Evolutionary conservation across 345 rosid genomes (phyloP), one percentile per base, ranked within the genome.

Genomic region (Laguncularia racemosa): DNA sequence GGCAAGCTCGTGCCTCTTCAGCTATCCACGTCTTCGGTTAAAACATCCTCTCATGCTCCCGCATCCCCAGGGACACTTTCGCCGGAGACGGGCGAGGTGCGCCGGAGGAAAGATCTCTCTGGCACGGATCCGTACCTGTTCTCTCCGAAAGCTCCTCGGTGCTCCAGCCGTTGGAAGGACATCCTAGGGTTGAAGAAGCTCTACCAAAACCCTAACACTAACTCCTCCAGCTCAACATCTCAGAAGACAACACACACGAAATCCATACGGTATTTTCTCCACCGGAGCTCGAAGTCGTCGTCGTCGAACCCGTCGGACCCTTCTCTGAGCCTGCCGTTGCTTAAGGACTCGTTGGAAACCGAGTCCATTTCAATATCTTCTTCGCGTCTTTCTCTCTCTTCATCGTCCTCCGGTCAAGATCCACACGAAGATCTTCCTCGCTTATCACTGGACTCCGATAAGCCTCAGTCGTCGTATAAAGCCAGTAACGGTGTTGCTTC

Each of bases 151-250:
- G 95, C 96, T 3, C 96, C 95, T 1, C 55, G 92, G 59, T 88
- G 96, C 55, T 89, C 99, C 1, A 80, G 98, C 65, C 78, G 98
- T n/a, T 92, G 95, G 98, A 86, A 67, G 73, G 97, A 86, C 65
- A 62, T 93, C n/a, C 61, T 93, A 60, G 91, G 99, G 5, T 72
- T 93, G 2, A 93, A 79, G 58, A 82, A 73, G 66, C 73, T 80
- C 18, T 77, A 79, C 57, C 89, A 79, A 11, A 78, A 47, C 50
- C 12, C 77, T 15, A 67, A 74, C 56, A 40, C 71, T 52, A 56
- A 77, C 44, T 16, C 56, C 28, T n/a, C 50, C 20, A 57, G 26
- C 17, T 52, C 51, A 14, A 8, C 54, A 16, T 14, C 18, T 16
- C 50, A 17, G 33, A 9, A 75, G 10, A 76, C 71, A 4, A 15